Base-by-base conservation (phyloP, 192 early-diverging fungal species). In the Mortierella claussenii region DNA sequence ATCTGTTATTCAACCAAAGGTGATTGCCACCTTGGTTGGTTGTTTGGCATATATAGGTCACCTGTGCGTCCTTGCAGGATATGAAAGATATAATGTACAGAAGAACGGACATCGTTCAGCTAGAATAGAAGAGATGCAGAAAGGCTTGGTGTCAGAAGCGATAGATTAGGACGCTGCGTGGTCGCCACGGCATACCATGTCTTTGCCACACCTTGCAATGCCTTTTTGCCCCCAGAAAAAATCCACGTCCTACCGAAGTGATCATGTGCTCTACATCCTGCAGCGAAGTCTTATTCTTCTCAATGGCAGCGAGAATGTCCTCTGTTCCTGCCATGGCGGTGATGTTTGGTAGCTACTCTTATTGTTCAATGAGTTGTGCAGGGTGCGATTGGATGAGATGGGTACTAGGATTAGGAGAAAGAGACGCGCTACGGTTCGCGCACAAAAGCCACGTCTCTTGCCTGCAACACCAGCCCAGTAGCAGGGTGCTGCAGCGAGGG, bases 251-350 rank as follows among this genome's bases (percentile, higher is more conserved):
- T 74, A 76, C 73, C 26, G 73, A 76, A 37, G 52, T 76, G 37
- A 76, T 76, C 73, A 76, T 76, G 31, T 54, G 64, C n/a, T 76
- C 73, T 44, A 76, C 51, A 36, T 76, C 73, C 44, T 67, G 59
- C 1, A 76, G 46, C 0, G 58, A 57, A 43, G 10, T 62, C 23
- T 76, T 5, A 26, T 61, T 76, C 46, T 67, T 76, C 24, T 76
- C 63, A 3, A 76, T 20, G 11, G 73, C 51, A 9, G 45, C 46
- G 3, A 37, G 45, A 26, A 76, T 53, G 15, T 66, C 73, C 15
- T 60, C 73, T 43, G 58, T 43, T 3, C 54, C 59, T 36, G 53
- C 23, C 34, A 46, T 50, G 28, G 50, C 34, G 24, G 24, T 46
- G 21, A 18, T 53, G 47, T 17, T 17, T 30, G 36, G 50, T 42